Evolutionary conservation across 169 alveolate genomes (phyloP).

Genomic region (Prorocentrum cordatum): DNA sequence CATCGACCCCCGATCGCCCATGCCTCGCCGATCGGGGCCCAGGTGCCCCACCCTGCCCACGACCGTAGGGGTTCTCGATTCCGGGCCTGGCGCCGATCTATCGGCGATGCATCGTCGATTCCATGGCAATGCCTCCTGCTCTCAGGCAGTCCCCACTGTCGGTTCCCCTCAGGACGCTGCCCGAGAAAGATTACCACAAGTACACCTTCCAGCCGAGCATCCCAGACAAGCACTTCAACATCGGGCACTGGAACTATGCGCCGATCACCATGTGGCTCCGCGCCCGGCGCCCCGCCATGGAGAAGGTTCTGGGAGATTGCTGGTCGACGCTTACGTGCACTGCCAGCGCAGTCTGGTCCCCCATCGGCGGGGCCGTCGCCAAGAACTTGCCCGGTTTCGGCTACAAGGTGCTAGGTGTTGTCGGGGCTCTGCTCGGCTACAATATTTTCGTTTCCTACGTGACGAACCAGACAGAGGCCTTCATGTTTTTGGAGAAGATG

Average conservation of each 20-base stretch:
- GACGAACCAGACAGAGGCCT: constrained; percentile 58
- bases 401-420: constrained; percentile 5
- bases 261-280: constrained; percentile 70
- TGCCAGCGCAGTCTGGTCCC: constrained; percentile 30
- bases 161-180: too few species aligned
- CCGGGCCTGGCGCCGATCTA: too few species aligned
- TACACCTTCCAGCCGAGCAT: constrained; percentile 71
- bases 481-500: constrained; percentile 41
- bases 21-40: too few species aligned
- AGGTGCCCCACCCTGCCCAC: too few species aligned
- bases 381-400: constrained; percentile 64
- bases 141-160: too few species aligned
- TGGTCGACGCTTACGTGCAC: constrained; percentile 15
- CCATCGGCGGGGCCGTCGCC: background rate
- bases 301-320: constrained; percentile 34
- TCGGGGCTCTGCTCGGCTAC: constrained; percentile 66
- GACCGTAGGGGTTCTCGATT: too few species aligned
- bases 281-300: constrained; percentile 69
- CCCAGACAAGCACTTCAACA: constrained; percentile 72
- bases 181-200: constrained; percentile 68
- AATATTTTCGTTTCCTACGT: constrained; percentile 54
- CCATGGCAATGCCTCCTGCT: too few species aligned
- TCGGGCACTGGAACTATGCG: constrained; percentile 69
- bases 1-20: too few species aligned
- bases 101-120: too few species aligned